These are phyloP conservation scores for Alloteropsis semialata DNA, from an alignment of 176 grass and related monocot species.

Conservation along the genomic window DNA sequence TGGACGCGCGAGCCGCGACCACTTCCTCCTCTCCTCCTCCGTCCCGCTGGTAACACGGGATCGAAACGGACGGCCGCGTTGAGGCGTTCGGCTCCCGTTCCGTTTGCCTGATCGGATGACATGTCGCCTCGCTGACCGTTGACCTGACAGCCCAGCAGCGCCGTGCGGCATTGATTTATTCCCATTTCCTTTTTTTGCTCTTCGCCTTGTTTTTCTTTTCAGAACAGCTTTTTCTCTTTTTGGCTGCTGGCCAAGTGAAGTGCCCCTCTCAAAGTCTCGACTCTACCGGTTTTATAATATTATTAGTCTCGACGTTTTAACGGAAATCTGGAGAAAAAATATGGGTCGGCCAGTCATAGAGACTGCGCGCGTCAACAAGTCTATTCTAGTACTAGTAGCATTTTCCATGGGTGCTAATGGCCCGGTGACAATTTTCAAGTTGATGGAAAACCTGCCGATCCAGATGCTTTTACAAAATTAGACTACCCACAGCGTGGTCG, in stretches of 20 bases:
- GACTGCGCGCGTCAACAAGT: neutral
- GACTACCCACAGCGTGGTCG: too few relatives aligned
- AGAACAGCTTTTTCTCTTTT: neutral
- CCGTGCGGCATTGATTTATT: neutral
- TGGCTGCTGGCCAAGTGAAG: neutral
- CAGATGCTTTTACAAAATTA: neutral
- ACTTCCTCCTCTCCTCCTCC: neutral
- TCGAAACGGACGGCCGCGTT: conserved; percentile 2
- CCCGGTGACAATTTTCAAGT: neutral
- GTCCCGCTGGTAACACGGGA: conserved; percentile 9
- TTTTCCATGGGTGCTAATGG: neutral
- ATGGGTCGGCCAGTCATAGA: neutral
- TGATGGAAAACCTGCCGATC: neutral
- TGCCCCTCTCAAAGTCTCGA: neutral
- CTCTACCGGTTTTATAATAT: neutral
- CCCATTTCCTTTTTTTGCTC: neutral
- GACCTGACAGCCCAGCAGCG: neutral
- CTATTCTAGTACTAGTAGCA: neutral
- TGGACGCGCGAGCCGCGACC: conserved; percentile 20
- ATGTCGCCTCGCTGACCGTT: conserved; percentile 40
- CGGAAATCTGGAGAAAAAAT: neutral
- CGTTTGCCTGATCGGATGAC: neutral
- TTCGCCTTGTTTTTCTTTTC: neutral
- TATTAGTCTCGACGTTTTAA: neutral
- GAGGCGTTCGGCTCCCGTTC: neutral